Evolutionary conservation across 208 protist genomes (phyloP), one percentile per base, ranked within the genome.

Genomic region (Vickermania spadyakhi): DNA sequence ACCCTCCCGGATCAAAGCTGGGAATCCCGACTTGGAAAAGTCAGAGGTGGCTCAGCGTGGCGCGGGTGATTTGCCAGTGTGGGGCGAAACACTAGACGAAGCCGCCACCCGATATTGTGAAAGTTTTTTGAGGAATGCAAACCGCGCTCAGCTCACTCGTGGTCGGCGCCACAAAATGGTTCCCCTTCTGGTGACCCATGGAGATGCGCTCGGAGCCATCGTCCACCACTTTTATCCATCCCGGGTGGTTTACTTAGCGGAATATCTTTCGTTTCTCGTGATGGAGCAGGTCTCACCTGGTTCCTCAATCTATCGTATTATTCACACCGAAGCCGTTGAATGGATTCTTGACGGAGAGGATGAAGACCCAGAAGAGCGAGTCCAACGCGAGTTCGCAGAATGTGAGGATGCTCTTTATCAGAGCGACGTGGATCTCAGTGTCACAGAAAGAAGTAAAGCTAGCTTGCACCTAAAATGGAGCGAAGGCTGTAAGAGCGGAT

Each of bases 121-220:
- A 2, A 51, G 22, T 31, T 64, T 76, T 7, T 28, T 55, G 5
- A 55, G 25, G 5, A 27, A 18, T 55, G 21, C 51, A 7, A n/a
- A 7, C 7, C 51, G 51, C 11, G 13, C 41, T 18, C 11, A 49
- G 41, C 41, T 49, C 13, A 11, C 41, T 21, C 41, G 51, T 55
- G 21, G 51, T 23, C 51, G 51, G 13, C 5, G 25, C 21, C 11
- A 55, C 13, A 55, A 18, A 27, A 27, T 5, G 51, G 51, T 45
- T 57, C 58, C 83, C 1, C 60, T 93, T 29, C 60, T 93, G 7
- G 81, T 93, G 27, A 89, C 83, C 2, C 86, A 93, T 67, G 86
- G 86, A 31, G 86, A 93, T 64, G 82, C 82, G 11, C 62, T 93
- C 29, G 72, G 73, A 62, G 72, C 83, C 1, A 67, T 93, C 41